phyloP scores from a whole-genome alignment of 202 grass and related monocot species.

The Miscanthus sacchariflorus region DNA sequence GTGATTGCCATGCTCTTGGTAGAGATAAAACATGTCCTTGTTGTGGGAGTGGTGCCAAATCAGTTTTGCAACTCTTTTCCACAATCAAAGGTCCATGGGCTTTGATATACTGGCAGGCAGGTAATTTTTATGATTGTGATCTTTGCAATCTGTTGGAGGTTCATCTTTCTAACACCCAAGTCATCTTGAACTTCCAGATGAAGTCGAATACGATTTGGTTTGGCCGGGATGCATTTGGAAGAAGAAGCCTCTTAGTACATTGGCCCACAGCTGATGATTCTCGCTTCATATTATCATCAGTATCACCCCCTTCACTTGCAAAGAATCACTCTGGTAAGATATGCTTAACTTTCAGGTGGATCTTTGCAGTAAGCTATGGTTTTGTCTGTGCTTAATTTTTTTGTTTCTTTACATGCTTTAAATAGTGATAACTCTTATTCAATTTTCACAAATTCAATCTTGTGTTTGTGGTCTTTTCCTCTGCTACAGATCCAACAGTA shows the following conservation, averaged over 20 bases:
- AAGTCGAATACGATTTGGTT: constrained; percentile 78
- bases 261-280: constrained; percentile 74
- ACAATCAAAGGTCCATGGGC: constrained; percentile 87
- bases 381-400: constrained; percentile 8
- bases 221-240: constrained; percentile 87
- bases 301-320: constrained; percentile 58
- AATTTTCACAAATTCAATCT: constrained; percentile 1
- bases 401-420: not conserved
- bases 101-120: constrained; percentile 96
- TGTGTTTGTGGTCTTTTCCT: constrained; percentile 33
- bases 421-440: constrained; percentile 11
- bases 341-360: constrained; percentile 22
- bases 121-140: constrained; percentile 27
- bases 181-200: constrained; percentile 51
- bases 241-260: constrained; percentile 87
- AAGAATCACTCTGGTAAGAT: constrained; percentile 55
- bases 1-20: constrained; percentile 41
- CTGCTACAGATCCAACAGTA: constrained; percentile 31
- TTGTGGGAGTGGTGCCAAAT: constrained; percentile 37
- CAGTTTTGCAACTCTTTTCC: constrained; percentile 70
- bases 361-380: constrained; percentile 24
- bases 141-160: constrained; percentile 8
- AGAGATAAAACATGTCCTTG: constrained; percentile 51
- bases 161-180: constrained; percentile 18
- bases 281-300: constrained; percentile 81